Base-by-base conservation (phyloP, 1,284 basidiomycete species). In the Naganishia sp. region DNA sequence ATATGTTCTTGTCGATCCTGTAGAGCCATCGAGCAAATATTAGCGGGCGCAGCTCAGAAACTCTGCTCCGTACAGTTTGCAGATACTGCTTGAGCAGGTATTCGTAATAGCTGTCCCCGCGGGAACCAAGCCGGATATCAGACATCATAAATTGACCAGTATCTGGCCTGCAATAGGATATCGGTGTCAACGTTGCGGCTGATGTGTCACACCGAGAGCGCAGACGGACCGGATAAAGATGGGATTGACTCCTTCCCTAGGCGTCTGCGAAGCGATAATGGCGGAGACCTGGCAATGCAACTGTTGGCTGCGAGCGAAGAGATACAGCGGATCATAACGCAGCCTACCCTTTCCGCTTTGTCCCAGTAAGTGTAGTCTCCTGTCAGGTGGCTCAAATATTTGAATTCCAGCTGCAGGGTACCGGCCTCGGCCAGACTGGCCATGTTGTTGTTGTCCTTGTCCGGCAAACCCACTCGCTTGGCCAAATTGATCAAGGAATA, bases 71-170 rank as follows among this genome's bases (percentile, higher is more conserved):
- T 71, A 90, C 89, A 15, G 89, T 90, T 73, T 90, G 89, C 7
- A 90, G 76, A 71, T 87, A 90, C 72, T 90, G 89, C 74, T 93
- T 93, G 86, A 93, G 73, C 32, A 96, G 82, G 74, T 95, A 95
- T 78, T 97, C 94, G 76, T 96, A 98, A 81, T 89, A 97, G 5
- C 92, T 94, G 79, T 98, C 94, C 25, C 90, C 94, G 35, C 94
- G 85, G 18, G 92, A 94, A 10, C 94, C 94, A 17, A 97, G 84
- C 10, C 94, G 87, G 68, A 98, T 90, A 45, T 89, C 86, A 23
- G 88, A 87, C 11, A 86, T 81, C 41, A 87, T 82, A 72, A 91
- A 95, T 50, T 83, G 81, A 7, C 92, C 93, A 42, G 81, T 83
- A 21, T 85, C 74, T 0, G 87, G 83, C 62, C 90, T 91, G 21